Base-by-base conservation (phyloP, 163 green algal species). In the Trebouxia gelatinosa region DNA sequence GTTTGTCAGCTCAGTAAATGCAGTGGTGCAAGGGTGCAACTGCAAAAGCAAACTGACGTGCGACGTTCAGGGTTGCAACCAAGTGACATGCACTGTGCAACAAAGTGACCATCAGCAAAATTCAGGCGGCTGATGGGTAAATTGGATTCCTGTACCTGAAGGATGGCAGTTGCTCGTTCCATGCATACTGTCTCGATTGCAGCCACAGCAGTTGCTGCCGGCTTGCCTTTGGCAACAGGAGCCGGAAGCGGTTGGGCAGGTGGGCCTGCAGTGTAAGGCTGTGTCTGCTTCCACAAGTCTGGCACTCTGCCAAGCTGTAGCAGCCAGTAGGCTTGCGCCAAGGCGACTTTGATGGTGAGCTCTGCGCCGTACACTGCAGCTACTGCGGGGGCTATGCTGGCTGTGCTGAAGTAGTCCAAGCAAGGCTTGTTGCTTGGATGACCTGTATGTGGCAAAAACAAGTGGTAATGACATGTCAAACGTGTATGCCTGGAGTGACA, bases 361-460 rank as follows among this genome's bases (percentile, higher is more conserved):
- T 19, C 9, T 29, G 40, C 28, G 9, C 68, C 68, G 16, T 61
- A 76, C 68, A 76, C 9, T 26, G 68, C 68, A 38, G 43, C 68
- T 40, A 76, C 9, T 32, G 68, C 40, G 43, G 68, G 28, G 23
- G 68, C 16, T 16, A 29, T 21, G 31, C 39, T 43, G 38, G n/a
- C 7, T 19, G 68, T 40, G 40, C 28, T 40, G 13, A 76, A 31
- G 29, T 40, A 59, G 9, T 76, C 68, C 6, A 76, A 11, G 43
- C 68, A 76, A 4, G n/a, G 40, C 29, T 62, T 76, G 68, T 76
- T 76, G 40, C 39, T 62, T 13, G 68, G 11, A 31, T 76, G 68
- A 40, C 68, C 68, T 76, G 40, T 28, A 40, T 17, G 21, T 11
- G 0, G 40, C 7, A 32, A 23, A 28, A 26, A 7, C 7, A 74